These are phyloP conservation scores for Solanum appendiculatum DNA, from an alignment of 257 asterid species.

Conservation along the genomic window DNA sequence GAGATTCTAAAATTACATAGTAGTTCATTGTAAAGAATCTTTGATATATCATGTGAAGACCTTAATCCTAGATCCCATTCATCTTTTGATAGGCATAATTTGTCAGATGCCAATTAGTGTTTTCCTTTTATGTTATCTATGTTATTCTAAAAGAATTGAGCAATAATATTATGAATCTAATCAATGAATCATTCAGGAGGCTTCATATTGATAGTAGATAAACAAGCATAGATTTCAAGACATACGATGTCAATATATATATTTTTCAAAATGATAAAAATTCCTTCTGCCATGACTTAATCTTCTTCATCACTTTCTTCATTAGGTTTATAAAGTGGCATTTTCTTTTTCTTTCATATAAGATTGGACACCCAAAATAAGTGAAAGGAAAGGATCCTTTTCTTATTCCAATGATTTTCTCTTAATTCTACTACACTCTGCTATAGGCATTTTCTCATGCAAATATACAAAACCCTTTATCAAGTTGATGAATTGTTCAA, in stretches of 20 bases:
- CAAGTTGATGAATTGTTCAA: neutral
- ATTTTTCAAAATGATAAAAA: neutral
- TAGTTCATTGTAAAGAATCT: no score
- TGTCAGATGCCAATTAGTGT: no score
- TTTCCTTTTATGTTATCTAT: no score
- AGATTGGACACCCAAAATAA: neutral
- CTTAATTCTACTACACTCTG: neutral
- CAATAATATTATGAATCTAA: neutral
- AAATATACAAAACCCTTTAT: neutral
- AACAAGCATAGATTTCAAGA: neutral
- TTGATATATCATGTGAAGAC: no score
- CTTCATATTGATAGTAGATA: no score
- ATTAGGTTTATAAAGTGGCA: neutral
- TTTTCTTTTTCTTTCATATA: neutral
- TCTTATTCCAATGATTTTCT: neutral
- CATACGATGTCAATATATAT: neutral
- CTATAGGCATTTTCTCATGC: neutral
- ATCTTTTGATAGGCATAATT: no score
- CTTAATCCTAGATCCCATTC: no score
- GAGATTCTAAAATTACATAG: no score
- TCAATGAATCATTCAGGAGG: neutral
- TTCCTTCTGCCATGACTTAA: neutral
- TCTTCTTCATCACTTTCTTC: neutral
- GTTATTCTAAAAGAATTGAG: neutral
- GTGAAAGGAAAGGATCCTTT: neutral